phyloP scores from a whole-genome alignment of 257 asterid species.

The Fraxinus cuspidata region DNA sequence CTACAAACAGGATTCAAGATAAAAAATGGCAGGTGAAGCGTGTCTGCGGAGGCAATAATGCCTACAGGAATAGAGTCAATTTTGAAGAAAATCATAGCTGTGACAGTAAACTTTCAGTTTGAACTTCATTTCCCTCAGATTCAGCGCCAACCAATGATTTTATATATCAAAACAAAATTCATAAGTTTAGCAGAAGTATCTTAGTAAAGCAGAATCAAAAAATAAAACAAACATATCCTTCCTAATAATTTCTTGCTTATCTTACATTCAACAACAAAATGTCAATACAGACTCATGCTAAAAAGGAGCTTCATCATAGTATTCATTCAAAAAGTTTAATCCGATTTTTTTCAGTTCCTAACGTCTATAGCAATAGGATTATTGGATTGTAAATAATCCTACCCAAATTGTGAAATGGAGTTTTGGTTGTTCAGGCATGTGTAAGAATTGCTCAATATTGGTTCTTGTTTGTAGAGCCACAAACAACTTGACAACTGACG shows the following conservation, averaged over 20 bases:
- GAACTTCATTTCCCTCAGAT: neutral
- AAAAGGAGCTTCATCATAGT: neutral
- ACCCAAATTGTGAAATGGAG: neutral
- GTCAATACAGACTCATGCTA: neutral
- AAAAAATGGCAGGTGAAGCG: neutral
- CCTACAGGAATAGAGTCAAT: conserved; percentile 8
- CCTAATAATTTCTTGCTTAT: neutral
- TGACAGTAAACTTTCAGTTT: neutral
- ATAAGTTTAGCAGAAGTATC: neutral
- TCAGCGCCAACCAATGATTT: neutral
- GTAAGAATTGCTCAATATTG: neutral
- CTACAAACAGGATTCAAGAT: conserved; percentile 10
- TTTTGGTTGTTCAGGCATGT: neutral
- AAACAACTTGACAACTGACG: neutral
- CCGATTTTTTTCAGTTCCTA: neutral
- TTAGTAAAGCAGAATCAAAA: neutral
- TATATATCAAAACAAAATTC: neutral
- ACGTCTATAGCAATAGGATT: neutral
- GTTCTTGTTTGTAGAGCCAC: neutral
- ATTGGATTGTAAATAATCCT: neutral
- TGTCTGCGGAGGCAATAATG: conserved; percentile 7
- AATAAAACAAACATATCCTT: neutral
- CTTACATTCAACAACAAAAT: neutral
- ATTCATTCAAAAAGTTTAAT: neutral
- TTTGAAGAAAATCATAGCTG: neutral